phyloP scores from a whole-genome alignment of 2,329 filamentous ascomycete genomes.

The Fragosphaeria purpurea region DNA sequence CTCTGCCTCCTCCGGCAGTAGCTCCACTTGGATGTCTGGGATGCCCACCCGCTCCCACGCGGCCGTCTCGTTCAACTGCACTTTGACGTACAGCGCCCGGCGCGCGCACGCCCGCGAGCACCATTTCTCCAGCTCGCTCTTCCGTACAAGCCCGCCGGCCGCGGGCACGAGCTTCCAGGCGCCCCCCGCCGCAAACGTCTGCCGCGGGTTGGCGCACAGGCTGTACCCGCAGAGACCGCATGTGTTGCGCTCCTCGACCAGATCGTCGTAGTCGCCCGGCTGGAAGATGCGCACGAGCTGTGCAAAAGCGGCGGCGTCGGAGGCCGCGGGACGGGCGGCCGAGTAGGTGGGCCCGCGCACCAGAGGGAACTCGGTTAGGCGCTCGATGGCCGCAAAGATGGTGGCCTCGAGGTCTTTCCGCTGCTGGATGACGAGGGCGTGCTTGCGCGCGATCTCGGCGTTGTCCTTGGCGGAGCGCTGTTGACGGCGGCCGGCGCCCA shows the following conservation, averaged over 20 bases:
- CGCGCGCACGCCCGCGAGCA: constrained; percentile 72
- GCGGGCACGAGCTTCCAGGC: constrained; percentile 56
- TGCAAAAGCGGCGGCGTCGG: constrained; percentile 58
- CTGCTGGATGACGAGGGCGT: constrained; percentile 73
- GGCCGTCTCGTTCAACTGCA: constrained; percentile 76
- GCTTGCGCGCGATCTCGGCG: constrained; percentile 62
- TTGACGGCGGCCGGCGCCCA: constrained; percentile 3
- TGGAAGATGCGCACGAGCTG: constrained; percentile 63
- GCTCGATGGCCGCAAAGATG: constrained; percentile 63
- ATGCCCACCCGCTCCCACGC: constrained; percentile 69
- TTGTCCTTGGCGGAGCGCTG: constrained; percentile 28
- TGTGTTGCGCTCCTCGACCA: constrained; percentile 82
- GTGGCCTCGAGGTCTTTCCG: constrained; percentile 67
- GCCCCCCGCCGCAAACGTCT: constrained; percentile 44
- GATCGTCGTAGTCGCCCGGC: constrained; percentile 77
- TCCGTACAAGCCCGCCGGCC: constrained; percentile 54
- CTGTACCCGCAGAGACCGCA: constrained; percentile 74
- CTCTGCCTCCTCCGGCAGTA: constrained; percentile 55
- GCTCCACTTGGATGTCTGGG: constrained; percentile 45
- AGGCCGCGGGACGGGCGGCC: constrained; percentile 39
- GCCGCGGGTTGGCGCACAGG: constrained; percentile 60
- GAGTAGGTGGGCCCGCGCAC: constrained; percentile 21
- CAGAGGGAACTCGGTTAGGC: constrained; percentile 53
- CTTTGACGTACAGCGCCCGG: constrained; percentile 73
- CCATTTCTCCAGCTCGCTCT: constrained; percentile 72